Conservation (phyloP, 371 early-diverging fungal species). For the Sporodiniella umbellata region DNA sequence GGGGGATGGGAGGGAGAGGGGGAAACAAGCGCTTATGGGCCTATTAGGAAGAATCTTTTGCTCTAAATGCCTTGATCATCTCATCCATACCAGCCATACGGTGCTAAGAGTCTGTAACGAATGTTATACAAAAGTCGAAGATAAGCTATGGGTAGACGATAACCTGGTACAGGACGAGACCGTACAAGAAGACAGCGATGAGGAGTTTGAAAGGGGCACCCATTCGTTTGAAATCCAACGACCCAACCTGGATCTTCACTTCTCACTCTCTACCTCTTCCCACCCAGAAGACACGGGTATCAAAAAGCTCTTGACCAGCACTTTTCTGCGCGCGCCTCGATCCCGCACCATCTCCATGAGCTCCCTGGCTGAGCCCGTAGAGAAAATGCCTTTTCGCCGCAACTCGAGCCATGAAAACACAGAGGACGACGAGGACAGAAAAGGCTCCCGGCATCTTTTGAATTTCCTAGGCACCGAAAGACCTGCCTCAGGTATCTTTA, state of each 20-base stretch:
- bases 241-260: constrained; percentile 16
- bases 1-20: background rate
- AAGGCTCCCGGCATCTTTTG: constrained; percentile 30
- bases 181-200: constrained; percentile 13
- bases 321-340: constrained; percentile 36
- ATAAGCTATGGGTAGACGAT: constrained; percentile 11
- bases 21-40: background rate
- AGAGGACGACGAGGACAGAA: constrained; percentile 61
- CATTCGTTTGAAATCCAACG: constrained; percentile 20
- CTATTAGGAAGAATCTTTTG: constrained; percentile 23
- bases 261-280: constrained; percentile 19
- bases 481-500: constrained; percentile 21
- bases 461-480: constrained; percentile 31
- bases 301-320: constrained; percentile 30
- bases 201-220: constrained; percentile 19
- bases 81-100: constrained; percentile 14
- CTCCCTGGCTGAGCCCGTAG: constrained; percentile 15
- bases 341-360: constrained; percentile 59
- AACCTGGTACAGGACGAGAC: constrained; percentile 10
- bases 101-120: constrained; percentile 20
- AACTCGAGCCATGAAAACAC: constrained; percentile 42
- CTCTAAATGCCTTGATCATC: constrained; percentile 19
- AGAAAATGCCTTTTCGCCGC: constrained; percentile 37
- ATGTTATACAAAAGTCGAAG: constrained; percentile 18
- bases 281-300: constrained; percentile 22